Conservation (phyloP, 768 basidiomycete species). For the Pulveroboletus ravenelii region DNA sequence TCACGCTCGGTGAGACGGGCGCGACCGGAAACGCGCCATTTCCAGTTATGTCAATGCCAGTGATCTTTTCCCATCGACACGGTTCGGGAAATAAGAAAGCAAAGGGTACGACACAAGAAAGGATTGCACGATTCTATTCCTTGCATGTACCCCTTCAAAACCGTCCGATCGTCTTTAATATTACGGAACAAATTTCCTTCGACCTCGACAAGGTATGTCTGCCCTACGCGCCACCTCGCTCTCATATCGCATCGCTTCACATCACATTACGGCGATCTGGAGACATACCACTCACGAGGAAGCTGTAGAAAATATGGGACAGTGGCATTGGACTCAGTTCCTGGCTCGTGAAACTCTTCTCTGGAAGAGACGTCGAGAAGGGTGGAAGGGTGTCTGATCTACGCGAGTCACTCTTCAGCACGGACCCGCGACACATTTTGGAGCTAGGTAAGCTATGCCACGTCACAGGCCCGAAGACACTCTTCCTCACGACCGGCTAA, state of each 20-base stretch:
- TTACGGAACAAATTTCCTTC: conserved; percentile 82
- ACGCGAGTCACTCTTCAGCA: conserved; percentile 38
- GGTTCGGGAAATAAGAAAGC: not conserved
- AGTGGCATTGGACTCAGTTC: conserved; percentile 83
- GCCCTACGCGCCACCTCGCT: not conserved
- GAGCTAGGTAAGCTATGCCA: conserved; percentile 57
- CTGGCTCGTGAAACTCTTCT: conserved; percentile 54
- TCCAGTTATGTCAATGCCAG: conserved; percentile 66
- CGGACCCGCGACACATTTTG: conserved; percentile 42
- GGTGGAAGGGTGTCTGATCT: conserved; percentile 15
- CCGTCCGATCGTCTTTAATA: conserved; percentile 32
- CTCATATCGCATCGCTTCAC: not conserved
- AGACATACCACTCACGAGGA: conserved; percentile 10
- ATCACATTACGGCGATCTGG: not conserved
- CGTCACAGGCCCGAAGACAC: not conserved
- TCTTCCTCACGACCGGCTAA: not conserved
- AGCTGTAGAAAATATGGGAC: conserved; percentile 89
- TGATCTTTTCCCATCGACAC: conserved; percentile 38
- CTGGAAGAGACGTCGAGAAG: not conserved
- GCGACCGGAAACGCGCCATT: conserved; percentile 46
- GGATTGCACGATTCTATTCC: conserved; percentile 40
- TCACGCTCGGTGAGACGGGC: conserved; percentile 40
- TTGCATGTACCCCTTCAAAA: conserved; percentile 2
- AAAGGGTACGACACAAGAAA: conserved; percentile 55
- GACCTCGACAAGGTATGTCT: conserved; percentile 83